Base-by-base conservation (phyloP, 495 filamentous ascomycete genomes). In the Penicillium maclennaniae region DNA sequence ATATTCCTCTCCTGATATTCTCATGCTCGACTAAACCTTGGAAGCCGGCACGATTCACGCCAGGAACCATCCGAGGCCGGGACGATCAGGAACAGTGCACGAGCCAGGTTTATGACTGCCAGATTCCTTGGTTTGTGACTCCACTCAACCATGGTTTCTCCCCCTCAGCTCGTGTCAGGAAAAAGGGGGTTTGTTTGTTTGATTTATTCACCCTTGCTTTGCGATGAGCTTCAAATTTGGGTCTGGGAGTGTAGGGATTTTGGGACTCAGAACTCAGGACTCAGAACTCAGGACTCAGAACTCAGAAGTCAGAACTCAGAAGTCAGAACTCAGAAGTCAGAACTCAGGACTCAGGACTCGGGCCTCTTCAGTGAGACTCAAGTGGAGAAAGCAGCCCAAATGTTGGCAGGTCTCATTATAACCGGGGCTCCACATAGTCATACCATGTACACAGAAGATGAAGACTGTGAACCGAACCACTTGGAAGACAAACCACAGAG, bases 41-140 rank as follows among this genome's bases (percentile, higher is more conserved):
- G 39, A 42, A 10, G 16, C 15, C 15, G 20, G 16, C 23, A 23
- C 47, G 47, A 49, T 49, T n/a, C n/a, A n/a, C n/a, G n/a, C n/a
- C n/a, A n/a, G 8, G 20, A 21, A 42, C 10, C 31, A 14, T 34
- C 39, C 39, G 39, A 42, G 20, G 16, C 15, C 15, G 20, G 16
- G 37, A 23, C 47, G 47, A 49, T 49, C 47, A 38, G 37, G 47
- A 49, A 41, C 47, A 38, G 37, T 16, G 47, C 47, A 49, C 47
- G 37, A 41, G 47, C 47, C 47, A 49, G 40, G 31, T 19, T 25
- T 47, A 31, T 21, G 16, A 42, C n/a, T 42, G 39, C 39, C n/a
- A 4, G 23, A 16, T 49, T 49, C 47, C 47, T 10, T 38, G 47
- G 47, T 49, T 49, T 48, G 6, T 16, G 38, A 4, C n/a, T 16